Evolutionary conservation across 2,329 filamentous ascomycete species (phyloP), one percentile per base, ranked within the genome.

Genomic region (Exutisphaerella laricina): DNA sequence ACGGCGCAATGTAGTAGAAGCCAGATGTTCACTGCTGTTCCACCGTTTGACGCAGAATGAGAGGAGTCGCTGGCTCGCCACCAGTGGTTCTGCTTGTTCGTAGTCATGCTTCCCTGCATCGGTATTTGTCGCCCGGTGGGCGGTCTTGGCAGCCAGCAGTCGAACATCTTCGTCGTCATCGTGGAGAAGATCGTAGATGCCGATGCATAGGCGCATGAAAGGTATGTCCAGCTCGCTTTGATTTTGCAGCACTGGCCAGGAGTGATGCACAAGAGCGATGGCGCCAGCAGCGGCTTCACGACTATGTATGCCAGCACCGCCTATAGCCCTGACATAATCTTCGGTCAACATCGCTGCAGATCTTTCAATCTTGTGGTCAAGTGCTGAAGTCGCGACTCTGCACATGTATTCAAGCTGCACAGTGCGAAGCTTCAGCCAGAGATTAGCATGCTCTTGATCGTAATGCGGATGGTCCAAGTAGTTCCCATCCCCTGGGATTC

Each of bases 91-190:
- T 1, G 73, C 55, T 4, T 64, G 56, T 12, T 31, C 16, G 7
- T 12, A 5, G 14, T 23, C 13, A 50, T 51, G 4, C 46, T 12
- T 13, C 16, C 16, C 43, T 4, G 20, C 54, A 32, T 12, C 17
- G 3, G 52, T 50, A 18, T 45, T 55, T 5, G 82, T 53, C 17
- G 85, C 61, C 16, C 58, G 60, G 4, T 65, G 60, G 0, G 74
- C 70, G 1, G 77, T 72, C 0, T 55, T 46, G 2, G 81, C 77
- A 5, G 82, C 83, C 1, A 77, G 62, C 23, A 82, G 76, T 32
- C 90, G 79, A 50, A 96, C 77, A 44, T 96, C 88, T 49, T 95
- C 87, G 59, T 97, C 90, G 59, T 97, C 90, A 59, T 97, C 92
- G 58, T 86, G 85, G 4, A 94, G 73, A 33, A 80, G 72, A 59